Conservation (phyloP, 441 rosid genomes). For the Pelargonium fulgidum region DNA sequence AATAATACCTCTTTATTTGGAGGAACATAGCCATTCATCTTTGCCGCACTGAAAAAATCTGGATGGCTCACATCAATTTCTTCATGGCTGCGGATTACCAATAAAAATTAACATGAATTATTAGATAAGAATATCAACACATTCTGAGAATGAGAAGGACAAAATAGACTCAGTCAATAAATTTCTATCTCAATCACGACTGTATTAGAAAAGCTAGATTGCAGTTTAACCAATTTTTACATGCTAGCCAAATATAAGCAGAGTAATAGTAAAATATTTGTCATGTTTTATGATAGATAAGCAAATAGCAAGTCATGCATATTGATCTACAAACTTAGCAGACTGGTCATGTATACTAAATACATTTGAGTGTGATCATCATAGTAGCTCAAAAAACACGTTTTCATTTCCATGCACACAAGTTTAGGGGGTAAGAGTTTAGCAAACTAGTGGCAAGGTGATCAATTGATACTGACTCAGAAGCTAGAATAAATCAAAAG, state of each 20-base stretch:
- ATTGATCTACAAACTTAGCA: constrained; percentile 3
- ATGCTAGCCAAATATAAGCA: neutral
- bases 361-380: neutral
- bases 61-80: constrained; percentile 97
- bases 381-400: neutral
- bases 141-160: constrained; percentile 10
- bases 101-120: constrained; percentile 8
- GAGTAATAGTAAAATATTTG: neutral
- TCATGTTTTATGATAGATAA: neutral
- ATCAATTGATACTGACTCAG: neutral
- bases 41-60: constrained; percentile 77
- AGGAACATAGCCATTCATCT: constrained; percentile 86
- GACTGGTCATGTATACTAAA: neutral
- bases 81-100: constrained; percentile 62
- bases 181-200: neutral
- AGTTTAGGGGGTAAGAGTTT: neutral
- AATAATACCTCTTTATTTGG: constrained; percentile 75
- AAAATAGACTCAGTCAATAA: neutral
- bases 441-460: neutral
- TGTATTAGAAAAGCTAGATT: neutral
- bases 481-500: constrained; percentile 5
- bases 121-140: neutral
- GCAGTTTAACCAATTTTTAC: neutral
- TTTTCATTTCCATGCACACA: neutral
- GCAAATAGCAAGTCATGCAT: neutral